Evolutionary conservation across 371 early-diverging fungal genomes (phyloP).

Genomic region (Mucor lusitanicus): DNA sequence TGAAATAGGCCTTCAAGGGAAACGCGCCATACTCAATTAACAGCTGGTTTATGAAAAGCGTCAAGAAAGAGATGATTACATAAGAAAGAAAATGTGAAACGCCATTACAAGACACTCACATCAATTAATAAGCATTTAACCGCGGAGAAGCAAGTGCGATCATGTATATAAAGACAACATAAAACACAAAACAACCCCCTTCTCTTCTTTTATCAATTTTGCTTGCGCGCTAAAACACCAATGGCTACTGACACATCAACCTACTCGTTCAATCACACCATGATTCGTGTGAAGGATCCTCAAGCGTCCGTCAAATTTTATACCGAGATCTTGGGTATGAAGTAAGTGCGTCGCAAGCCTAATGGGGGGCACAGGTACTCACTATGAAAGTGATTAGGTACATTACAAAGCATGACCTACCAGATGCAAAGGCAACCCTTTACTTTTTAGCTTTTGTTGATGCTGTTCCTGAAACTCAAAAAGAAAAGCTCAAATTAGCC

Average conservation of each 20-base stretch:
- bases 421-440: slow-evolving; percentile 71
- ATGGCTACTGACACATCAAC: slow-evolving; percentile 39
- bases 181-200: neutral
- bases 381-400: too few species aligned
- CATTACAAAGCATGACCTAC: slow-evolving; percentile 57
- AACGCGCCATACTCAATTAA: too few species aligned
- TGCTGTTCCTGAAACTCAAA: slow-evolving; percentile 46
- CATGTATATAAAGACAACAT: neutral
- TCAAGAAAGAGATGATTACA: too few species aligned
- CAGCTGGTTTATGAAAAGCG: too few species aligned
- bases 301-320: slow-evolving; percentile 77
- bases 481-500: slow-evolving; percentile 53
- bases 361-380: too few species aligned
- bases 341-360: too few species aligned
- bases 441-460: slow-evolving; percentile 75
- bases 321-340: slow-evolving; percentile 80
- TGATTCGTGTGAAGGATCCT: slow-evolving; percentile 85
- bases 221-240: neutral
- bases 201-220: neutral
- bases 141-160: neutral
- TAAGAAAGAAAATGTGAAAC: neutral
- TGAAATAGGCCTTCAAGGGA: too few species aligned
- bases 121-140: neutral
- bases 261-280: slow-evolving; percentile 76
- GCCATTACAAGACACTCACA: neutral